These are phyloP conservation scores for Collybia sp. DNA, from an alignment of 768 basidiomycete species.

Conservation along the genomic window DNA sequence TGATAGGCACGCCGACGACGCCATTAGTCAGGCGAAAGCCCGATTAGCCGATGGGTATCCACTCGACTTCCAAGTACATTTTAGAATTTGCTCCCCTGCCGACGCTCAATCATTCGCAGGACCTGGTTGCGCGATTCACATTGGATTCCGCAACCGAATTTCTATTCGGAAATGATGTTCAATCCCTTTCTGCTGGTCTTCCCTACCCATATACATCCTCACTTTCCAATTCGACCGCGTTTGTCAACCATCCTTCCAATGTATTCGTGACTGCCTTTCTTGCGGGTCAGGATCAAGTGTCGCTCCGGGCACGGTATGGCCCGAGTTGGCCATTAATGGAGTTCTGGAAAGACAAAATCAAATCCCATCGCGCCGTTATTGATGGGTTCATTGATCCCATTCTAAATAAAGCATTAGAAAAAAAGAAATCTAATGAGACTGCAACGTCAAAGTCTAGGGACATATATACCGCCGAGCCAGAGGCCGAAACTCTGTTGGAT, in stretches of 20 bases:
- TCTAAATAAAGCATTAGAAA: constrained; percentile 38
- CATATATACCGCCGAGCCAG: constrained; percentile 16
- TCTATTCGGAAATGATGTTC: constrained; percentile 45
- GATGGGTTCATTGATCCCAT: constrained; percentile 53
- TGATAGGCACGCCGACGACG: constrained; percentile 43
- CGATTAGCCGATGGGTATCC: constrained; percentile 42
- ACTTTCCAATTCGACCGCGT: constrained; percentile 9
- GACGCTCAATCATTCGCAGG: constrained; percentile 21
- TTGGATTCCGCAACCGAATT: constrained; percentile 58
- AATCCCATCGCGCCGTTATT: constrained; percentile 40
- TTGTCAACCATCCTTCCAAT: constrained; percentile 26
- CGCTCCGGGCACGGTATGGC: constrained; percentile 36
- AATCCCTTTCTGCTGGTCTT: constrained; percentile 40
- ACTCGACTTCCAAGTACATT: constrained; percentile 49
- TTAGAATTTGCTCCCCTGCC: neutral
- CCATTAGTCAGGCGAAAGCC: constrained; percentile 34
- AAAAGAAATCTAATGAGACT: constrained; percentile 14
- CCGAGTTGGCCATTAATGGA: constrained; percentile 48
- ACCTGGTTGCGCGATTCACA: constrained; percentile 51
- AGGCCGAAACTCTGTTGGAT: constrained; percentile 43
- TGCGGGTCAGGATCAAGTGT: constrained; percentile 37
- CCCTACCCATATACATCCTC: constrained; percentile 37
- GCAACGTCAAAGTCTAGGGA: constrained; percentile 1
- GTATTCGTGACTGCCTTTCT: constrained; percentile 46
- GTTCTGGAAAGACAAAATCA: constrained; percentile 44